A percentile compares a stretch with the other conserved stretches of the same genome.
phyloP scores from a whole-genome alignment of 495 filamentous ascomycete species.

The Penicillium soppii region DNA sequence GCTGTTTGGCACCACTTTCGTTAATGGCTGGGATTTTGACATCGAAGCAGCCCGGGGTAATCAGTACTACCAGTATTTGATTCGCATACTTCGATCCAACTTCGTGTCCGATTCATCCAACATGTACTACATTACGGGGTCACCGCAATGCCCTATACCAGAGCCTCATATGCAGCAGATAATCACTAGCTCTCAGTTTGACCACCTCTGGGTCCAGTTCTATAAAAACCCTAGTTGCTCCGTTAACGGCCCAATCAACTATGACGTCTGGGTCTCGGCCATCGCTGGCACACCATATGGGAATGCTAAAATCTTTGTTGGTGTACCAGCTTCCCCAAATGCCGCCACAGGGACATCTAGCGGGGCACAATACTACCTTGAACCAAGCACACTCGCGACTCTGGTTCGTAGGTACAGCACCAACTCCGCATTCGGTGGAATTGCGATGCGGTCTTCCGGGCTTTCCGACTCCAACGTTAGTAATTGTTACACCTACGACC shows the following conservation, averaged over 20 bases:
- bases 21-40: slow-evolving; percentile 64
- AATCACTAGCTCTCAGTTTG: slow-evolving; percentile 28
- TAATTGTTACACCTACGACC: slow-evolving; percentile 42
- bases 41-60: slow-evolving; percentile 33
- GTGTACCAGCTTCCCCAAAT: slow-evolving; percentile 42
- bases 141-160: slow-evolving; percentile 56
- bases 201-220: slow-evolving; percentile 50
- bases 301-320: slow-evolving; percentile 49
- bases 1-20: slow-evolving; percentile 51
- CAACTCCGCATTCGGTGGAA: slow-evolving; percentile 46
- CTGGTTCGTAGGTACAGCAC: slow-evolving; percentile 31
- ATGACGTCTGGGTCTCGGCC: slow-evolving; percentile 44
- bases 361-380: slow-evolving; percentile 45
- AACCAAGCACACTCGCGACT: slow-evolving; percentile 32
- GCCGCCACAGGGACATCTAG: slow-evolving; percentile 37
- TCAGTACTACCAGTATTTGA: slow-evolving; percentile 41
- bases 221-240: slow-evolving; percentile 42
- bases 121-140: slow-evolving; percentile 55
- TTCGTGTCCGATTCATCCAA: slow-evolving; percentile 45
- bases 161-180: slow-evolving; percentile 51
- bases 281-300: slow-evolving; percentile 36
- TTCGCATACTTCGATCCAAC: slow-evolving; percentile 43
- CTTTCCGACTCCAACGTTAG: slow-evolving; percentile 43
- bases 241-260: slow-evolving; percentile 29
- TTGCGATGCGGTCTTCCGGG: slow-evolving; percentile 56